A percentile compares a stretch with the other conserved stretches of the same genome.
These are phyloP conservation scores for Protomyces macrosporus DNA, from an alignment of 1,139 yeast species.

Conservation along the genomic window DNA sequence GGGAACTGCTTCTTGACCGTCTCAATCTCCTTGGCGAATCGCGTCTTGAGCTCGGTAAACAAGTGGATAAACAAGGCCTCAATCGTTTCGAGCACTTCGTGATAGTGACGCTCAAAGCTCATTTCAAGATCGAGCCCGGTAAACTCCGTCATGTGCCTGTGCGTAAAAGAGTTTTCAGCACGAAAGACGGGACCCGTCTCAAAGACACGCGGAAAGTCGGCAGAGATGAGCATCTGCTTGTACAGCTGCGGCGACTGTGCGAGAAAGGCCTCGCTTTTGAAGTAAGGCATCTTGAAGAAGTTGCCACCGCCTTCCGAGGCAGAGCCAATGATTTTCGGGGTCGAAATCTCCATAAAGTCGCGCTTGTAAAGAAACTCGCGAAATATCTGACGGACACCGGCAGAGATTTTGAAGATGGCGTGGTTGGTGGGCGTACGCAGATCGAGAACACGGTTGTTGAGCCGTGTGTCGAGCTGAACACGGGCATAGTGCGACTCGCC, in stretches of 20 bases:
- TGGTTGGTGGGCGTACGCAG: slow-evolving; percentile 95
- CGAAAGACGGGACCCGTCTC: slow-evolving; percentile 98
- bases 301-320: slow-evolving; percentile 98
- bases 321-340: slow-evolving; percentile 92
- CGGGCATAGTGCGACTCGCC: slow-evolving; percentile 54
- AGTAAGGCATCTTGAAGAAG: slow-evolving; percentile 87
- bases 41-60: slow-evolving; percentile 70
- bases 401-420: slow-evolving; percentile 89
- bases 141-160: slow-evolving; percentile 98
- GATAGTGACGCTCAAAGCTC: slow-evolving; percentile 97
- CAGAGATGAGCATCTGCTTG: slow-evolving; percentile 96
- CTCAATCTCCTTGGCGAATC: slow-evolving; percentile 80
- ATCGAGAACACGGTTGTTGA: slow-evolving; percentile 92
- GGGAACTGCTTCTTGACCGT: slow-evolving; percentile 92
- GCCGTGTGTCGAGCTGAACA: slow-evolving; percentile 91
- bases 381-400: slow-evolving; percentile 82
- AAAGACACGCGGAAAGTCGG: slow-evolving; percentile 92
- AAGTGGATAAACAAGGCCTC: slow-evolving; percentile 83
- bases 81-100: slow-evolving; percentile 81
- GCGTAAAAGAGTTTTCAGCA: slow-evolving; percentile 98
- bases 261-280: slow-evolving; percentile 84
- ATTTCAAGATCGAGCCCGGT: slow-evolving; percentile 95
- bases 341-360: slow-evolving; percentile 83
- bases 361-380: slow-evolving; percentile 70
- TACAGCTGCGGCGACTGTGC: slow-evolving; percentile 98